Base-by-base conservation (phyloP, 352 stramenopile species). In the Globisporangium abappressorium region DNA sequence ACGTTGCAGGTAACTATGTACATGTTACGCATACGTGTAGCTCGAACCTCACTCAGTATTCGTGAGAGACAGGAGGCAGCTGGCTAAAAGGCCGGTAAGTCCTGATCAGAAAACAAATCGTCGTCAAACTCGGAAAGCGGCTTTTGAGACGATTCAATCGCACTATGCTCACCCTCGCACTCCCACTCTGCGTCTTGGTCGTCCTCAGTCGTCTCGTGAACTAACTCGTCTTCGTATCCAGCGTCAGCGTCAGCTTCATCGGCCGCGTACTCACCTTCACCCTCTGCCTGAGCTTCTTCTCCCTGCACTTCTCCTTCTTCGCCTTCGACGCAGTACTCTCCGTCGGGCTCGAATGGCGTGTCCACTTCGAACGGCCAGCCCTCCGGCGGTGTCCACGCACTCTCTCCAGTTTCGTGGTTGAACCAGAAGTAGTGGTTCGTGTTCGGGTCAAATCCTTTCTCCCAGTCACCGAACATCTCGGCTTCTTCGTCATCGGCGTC, bases 371-470 rank as follows among this genome's bases (percentile, higher is more conserved):
- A 86, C 33, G 87, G 85, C 87, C 88, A 95, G 28, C 82, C 82
- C 26, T 93, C 85, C 0, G 87, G 86, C 20, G 84, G 72, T 15
- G 79, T 91, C 86, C 87, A 96, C 28, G 85, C 84, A 36, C 87
- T 94, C 64, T 94, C 87, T 15, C 80, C 85, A 2, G 83, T 91
- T 5, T 59, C 77, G 64, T 95, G 83, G 70, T 96, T 95, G 75
- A 95, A 96, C 89, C 89, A 96, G 59, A 93, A 96, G 69, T 93
- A 92, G 68, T 95, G 87, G 28, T 93, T 93, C 4, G 84, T 85
- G 59, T 70, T 87, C 11, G 84, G 78, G 46, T 95, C 87, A 38
- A 93, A 94, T 14, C 87, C 86, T 75, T 94, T 92, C 62, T 95
- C 87, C 85, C 87, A 95, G 65, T 94, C 86, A 2, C 82, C 87